Percentiles rank a stretch among this genome's conserved stretches.
These are phyloP conservation scores for Saccharomyces hybrid DNA, from an alignment of 1,139 yeast genomes.

Conservation along the genomic window DNA sequence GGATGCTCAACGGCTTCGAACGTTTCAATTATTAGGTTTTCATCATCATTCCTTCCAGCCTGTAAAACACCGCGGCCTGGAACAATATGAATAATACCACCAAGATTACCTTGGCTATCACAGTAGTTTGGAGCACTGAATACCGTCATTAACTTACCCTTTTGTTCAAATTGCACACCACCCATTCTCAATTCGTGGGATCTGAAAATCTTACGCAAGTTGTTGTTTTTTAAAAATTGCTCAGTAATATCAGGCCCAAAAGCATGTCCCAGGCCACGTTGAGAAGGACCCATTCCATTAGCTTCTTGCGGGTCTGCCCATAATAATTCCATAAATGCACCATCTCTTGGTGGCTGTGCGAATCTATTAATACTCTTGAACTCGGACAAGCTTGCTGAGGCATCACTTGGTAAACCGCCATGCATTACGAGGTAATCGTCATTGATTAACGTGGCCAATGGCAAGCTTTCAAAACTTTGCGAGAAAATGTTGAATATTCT, in stretches of 20 bases:
- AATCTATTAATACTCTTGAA: conserved; percentile 65
- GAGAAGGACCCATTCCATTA: conserved; percentile 77
- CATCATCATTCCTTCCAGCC: conserved; percentile 41
- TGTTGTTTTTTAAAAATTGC: conserved; percentile 63
- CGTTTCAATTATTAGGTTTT: conserved; percentile 46
- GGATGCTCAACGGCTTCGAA: conserved; percentile 89
- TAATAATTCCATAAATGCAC: conserved; percentile 88
- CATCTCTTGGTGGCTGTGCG: conserved; percentile 83
- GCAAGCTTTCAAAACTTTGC: conserved; percentile 79
- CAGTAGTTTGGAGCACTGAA: no score
- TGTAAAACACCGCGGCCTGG: conserved; percentile 28
- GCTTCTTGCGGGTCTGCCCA: conserved; percentile 94
- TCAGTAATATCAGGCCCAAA: conserved; percentile 95
- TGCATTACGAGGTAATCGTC: conserved; percentile 80
- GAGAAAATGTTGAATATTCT: conserved; percentile 79
- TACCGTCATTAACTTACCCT: conserved; percentile 82
- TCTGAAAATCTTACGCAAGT: conserved; percentile 72
- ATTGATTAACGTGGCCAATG: conserved; percentile 78
- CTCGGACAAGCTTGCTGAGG: conserved; percentile 62
- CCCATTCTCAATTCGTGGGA: conserved; percentile 93
- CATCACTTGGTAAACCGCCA: conserved; percentile 88
- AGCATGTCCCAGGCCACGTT: conserved; percentile 92
- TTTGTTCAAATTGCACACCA: conserved; percentile 84
- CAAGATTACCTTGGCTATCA: conserved; percentile 85
- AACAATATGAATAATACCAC: conserved; percentile 69